Percentiles rank a stretch among this genome's conserved stretches.
phyloP scores from a whole-genome alignment of 2,329 filamentous ascomycete species.

The Beauveria medogensis region DNA sequence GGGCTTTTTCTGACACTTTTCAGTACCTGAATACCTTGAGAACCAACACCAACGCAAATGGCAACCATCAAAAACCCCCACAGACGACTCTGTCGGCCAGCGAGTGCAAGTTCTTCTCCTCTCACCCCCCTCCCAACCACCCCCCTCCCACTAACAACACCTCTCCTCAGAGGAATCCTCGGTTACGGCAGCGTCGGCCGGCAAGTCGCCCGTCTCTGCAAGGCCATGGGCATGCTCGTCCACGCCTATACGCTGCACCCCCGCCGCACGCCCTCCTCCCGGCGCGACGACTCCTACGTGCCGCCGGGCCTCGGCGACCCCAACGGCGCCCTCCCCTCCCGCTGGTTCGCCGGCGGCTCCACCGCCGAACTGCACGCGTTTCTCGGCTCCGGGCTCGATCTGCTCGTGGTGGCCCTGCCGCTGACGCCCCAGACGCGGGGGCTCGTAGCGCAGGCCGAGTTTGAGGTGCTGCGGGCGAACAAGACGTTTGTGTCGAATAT shows the following conservation, averaged over 20 bases:
- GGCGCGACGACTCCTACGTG: constrained; percentile 56
- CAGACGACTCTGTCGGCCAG: constrained; percentile 38
- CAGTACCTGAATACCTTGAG: constrained; percentile 38
- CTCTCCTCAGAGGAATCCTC: constrained; percentile 35
- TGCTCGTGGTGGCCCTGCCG: constrained; percentile 44
- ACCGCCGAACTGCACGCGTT: constrained; percentile 41
- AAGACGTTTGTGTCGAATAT: constrained; percentile 64
- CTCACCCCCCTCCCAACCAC: too few species aligned
- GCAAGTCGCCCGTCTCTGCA: constrained; percentile 47
- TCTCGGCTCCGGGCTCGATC: constrained; percentile 41
- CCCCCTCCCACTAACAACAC: background rate
- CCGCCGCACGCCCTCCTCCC: constrained; percentile 57
- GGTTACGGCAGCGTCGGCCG: constrained; percentile 49
- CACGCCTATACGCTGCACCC: constrained; percentile 68
- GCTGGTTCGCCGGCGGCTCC: constrained; percentile 42
- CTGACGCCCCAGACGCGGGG: constrained; percentile 39
- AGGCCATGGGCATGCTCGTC: constrained; percentile 62
- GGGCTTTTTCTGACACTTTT: background rate
- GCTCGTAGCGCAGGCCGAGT: constrained; percentile 44
- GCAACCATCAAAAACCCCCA: constrained; percentile 25
- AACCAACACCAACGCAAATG: constrained; percentile 36
- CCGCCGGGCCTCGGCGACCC: constrained; percentile 57
- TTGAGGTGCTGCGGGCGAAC: constrained; percentile 35
- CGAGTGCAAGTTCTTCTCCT: constrained; percentile 35
- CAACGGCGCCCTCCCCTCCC: constrained; percentile 37